Evolutionary conservation across 176 grass and related monocot genomes (phyloP).

Genomic region (Guadua angustifolia): DNA sequence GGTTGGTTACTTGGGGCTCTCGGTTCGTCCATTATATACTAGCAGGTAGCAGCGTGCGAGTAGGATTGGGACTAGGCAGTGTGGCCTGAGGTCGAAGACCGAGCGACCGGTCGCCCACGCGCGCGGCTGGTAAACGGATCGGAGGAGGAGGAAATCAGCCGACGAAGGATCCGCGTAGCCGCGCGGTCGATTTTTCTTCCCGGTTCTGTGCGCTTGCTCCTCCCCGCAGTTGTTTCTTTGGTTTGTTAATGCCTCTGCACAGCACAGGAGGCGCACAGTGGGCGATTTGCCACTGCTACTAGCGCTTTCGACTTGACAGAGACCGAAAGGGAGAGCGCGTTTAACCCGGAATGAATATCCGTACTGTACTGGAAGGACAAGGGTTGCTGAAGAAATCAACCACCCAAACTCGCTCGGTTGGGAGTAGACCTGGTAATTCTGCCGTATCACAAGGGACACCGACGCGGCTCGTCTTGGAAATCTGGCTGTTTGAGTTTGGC

Average conservation of each 20-base stretch:
- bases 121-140: not conserved
- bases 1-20: not conserved
- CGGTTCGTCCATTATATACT: not conserved
- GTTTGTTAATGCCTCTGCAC: too few species aligned
- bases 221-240: too few species aligned
- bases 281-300: too few species aligned
- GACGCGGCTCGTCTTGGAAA: too few species aligned
- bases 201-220: too few species aligned
- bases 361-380: not conserved
- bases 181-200: too few species aligned
- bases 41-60: not conserved
- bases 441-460: too few species aligned
- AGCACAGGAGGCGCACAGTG: too few species aligned
- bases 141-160: not conserved
- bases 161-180: too few species aligned
- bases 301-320: too few species aligned
- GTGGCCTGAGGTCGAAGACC: not conserved
- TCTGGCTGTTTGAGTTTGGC: too few species aligned
- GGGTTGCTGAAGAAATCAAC: not conserved
- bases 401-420: not conserved
- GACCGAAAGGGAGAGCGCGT: not conserved
- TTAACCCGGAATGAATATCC: not conserved
- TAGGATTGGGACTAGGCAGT: not conserved
- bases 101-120: conserved; percentile 35
- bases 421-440: too few species aligned